Percentiles rank a stretch among this genome's conserved stretches.
Conservation (phyloP, 192 early-diverging fungal species). For the Neocallimastix lanati region DNA sequence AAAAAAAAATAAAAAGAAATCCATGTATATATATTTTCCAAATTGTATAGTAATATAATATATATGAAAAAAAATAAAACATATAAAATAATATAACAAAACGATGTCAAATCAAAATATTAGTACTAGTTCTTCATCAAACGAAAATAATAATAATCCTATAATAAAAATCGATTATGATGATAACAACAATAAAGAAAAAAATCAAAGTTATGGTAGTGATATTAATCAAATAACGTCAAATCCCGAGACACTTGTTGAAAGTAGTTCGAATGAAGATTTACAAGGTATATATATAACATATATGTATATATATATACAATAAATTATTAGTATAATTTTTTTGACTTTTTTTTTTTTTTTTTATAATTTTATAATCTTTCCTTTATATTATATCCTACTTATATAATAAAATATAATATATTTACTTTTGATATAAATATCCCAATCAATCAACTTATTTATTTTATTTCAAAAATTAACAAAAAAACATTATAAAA, state of each 20-base stretch:
- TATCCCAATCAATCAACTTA: too few species aligned
- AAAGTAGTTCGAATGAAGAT: not conserved
- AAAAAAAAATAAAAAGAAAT: too few species aligned
- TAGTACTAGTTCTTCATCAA: not conserved
- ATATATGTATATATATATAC: not conserved
- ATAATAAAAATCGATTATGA: not conserved
- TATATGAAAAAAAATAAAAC: too few species aligned
- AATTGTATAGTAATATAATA: too few species aligned
- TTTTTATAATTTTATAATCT: too few species aligned
- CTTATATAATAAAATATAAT: too few species aligned
- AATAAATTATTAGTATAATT: not conserved
- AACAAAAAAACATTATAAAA: too few species aligned
- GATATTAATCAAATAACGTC: not conserved
- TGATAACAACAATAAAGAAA: not conserved
- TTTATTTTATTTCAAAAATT: too few species aligned
- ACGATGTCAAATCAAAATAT: not conserved
- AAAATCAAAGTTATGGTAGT: not conserved
- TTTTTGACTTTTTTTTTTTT: not conserved
- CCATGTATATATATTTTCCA: too few species aligned
- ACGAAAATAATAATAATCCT: not conserved
- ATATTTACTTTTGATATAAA: too few species aligned
- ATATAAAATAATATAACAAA: too few species aligned
- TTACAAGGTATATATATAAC: not conserved
- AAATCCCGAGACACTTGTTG: not conserved
- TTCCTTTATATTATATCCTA: too few species aligned